phyloP scores from a whole-genome alignment of 2,329 filamentous ascomycete genomes.

The Penicillium sp. region DNA sequence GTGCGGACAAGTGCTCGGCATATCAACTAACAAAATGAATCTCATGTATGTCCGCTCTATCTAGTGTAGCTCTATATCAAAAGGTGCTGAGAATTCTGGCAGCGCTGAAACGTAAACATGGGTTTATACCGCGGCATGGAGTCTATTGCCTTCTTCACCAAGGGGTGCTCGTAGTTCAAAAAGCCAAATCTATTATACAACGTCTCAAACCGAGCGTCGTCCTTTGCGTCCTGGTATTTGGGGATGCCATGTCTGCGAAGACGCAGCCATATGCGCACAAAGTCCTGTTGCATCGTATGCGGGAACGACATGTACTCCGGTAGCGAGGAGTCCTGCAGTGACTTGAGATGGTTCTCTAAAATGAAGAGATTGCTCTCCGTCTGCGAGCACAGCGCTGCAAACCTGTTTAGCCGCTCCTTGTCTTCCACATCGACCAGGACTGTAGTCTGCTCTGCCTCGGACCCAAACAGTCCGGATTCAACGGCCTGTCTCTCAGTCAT shows the following conservation, averaged over 20 bases:
- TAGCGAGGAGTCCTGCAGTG: background rate
- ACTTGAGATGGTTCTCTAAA: background rate
- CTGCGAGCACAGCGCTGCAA: background rate
- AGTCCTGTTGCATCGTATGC: background rate
- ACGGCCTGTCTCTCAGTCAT: background rate
- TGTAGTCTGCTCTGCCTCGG: background rate
- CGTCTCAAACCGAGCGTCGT: background rate
- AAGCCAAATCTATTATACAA: background rate
- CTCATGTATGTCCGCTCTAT: conserved; percentile 14
- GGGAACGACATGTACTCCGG: background rate
- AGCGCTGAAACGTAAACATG: background rate
- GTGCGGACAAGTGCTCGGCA: no score
- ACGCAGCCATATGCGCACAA: background rate
- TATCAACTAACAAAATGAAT: no score
- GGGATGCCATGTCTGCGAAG: conserved; percentile 1
- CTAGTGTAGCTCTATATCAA: background rate
- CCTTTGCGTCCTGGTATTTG: background rate
- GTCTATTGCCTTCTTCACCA: background rate
- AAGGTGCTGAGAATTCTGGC: background rate
- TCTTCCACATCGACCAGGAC: background rate
- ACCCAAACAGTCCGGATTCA: background rate
- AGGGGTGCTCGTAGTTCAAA: background rate
- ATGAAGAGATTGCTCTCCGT: background rate
- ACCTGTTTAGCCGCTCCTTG: background rate
- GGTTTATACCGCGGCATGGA: background rate